Evolutionary conservation across 1,284 basidiomycete genomes (phyloP), one percentile per base, ranked within the genome.

Genomic region (Butyriboletus appendiculatus): DNA sequence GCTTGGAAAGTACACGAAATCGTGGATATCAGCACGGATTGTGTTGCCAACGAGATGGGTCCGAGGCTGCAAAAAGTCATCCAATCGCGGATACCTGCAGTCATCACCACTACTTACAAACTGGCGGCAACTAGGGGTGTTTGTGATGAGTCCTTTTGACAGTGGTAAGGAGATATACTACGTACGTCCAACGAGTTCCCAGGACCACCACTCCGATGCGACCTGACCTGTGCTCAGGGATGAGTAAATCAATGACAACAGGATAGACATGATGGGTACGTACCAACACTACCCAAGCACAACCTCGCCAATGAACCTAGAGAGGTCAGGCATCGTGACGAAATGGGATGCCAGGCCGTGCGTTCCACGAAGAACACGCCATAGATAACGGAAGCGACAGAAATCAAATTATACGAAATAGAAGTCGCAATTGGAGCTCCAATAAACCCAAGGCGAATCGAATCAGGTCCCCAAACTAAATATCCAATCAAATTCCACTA

Each of bases 371-470:
- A 86, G 64, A 85, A 84, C 11, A 90, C 58, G 14, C 88, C 90
- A 66, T 94, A 96, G n/a, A 79, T 52, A 37, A 92, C 69, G 2
- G 86, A 89, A 42, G 85, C 66, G 37, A 90, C 40, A 11, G 86
- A 82, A 54, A 95, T 88, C 32, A 96, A 76, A 72, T 94, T 96
- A 76, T 94, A 93, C 4, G 90, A 92, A 55, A 96, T 80, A 0
- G 91, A 90, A 0, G 92, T 94, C 0, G 96, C 92, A 35, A 98
- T 78, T 0, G 96, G 96, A 2, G 96, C 96, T 10, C 96, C 96
- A 55, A 94, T 85, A 72, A 95, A 99, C 9, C 96, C 96, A 1
- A 98, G 76, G 16, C 90, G 78, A 50, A 95, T 72, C 3, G 82
- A 73, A 30, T 79, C 74, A 0, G 93, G 93, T 3, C 93, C 93